Conservation (phyloP, 2,329 filamentous ascomycete species). For the Alternaria sp. region DNA sequence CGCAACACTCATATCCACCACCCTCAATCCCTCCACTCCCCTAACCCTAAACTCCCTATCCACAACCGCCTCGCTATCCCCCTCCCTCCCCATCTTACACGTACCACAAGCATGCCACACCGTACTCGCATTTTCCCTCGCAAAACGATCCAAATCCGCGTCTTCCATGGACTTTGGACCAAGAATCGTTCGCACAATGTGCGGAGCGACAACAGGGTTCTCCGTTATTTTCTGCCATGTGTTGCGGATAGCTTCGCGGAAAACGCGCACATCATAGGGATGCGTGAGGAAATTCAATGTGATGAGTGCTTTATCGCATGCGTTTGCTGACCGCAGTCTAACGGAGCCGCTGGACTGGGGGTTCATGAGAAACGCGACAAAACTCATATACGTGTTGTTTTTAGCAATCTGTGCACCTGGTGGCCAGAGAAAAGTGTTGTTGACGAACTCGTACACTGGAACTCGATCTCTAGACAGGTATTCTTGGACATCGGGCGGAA, state of each 20-base stretch:
- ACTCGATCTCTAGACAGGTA: conserved; percentile 61
- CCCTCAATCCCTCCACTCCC: conserved; percentile 50
- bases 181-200: conserved; percentile 59
- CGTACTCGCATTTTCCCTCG: conserved; percentile 39
- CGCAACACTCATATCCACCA: conserved; percentile 52
- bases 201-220: conserved; percentile 61
- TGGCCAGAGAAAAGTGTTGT: conserved; percentile 34
- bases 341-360: conserved; percentile 63
- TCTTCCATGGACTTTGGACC: conserved; percentile 55
- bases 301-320: conserved; percentile 60
- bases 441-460: conserved; percentile 65
- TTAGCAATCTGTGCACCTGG: conserved; percentile 34
- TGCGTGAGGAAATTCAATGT: conserved; percentile 63
- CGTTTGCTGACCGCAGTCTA: conserved; percentile 62
- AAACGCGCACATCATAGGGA: conserved; percentile 60
- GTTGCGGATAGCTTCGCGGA: conserved; percentile 49
- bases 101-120: conserved; percentile 52
- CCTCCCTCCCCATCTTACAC: conserved; percentile 49
- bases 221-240: conserved; percentile 53
- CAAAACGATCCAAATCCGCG: conserved; percentile 59
- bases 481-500: conserved; percentile 56
- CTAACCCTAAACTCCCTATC: conserved; percentile 50
- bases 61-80: conserved; percentile 49
- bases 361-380: conserved; percentile 58
- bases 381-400: conserved; percentile 50